A percentile compares a stretch with the other conserved stretches of the same genome.
Evolutionary conservation across 441 rosid species (phyloP).

Genomic region (Viola pubescens): DNA sequence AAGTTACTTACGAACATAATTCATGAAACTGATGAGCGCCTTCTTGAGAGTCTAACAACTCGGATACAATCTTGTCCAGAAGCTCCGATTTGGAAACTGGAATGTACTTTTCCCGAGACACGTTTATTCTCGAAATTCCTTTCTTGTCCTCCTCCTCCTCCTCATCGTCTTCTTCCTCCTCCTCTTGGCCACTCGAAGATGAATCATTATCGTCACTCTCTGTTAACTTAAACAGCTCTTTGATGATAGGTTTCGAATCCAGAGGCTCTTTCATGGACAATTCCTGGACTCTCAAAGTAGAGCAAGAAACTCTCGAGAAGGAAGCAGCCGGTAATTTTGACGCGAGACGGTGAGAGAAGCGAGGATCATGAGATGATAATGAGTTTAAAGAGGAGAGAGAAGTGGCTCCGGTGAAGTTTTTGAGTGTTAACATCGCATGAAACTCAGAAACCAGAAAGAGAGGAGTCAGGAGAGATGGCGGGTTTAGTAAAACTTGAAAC

Average conservation of each 20-base stretch:
- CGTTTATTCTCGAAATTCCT: slow-evolving; percentile 57
- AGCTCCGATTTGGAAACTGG: slow-evolving; percentile 71
- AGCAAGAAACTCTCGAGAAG: slow-evolving; percentile 1
- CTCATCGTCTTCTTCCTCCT: slow-evolving; percentile 20
- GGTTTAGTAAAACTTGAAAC: too few relatives aligned
- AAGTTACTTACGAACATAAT: slow-evolving; percentile 59
- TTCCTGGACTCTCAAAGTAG: slow-evolving; percentile 25
- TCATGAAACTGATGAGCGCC: slow-evolving; percentile 54
- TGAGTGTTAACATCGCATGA: too few relatives aligned
- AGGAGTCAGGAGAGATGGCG: neutral
- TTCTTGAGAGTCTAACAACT: slow-evolving; percentile 42
- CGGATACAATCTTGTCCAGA: slow-evolving; percentile 44
- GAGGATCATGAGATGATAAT: too few relatives aligned
- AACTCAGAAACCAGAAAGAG: slow-evolving; percentile 9
- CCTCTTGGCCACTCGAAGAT: slow-evolving; percentile 13
- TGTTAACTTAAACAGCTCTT: slow-evolving; percentile 8
- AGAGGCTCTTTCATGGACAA: slow-evolving; percentile 24
- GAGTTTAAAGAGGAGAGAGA: too few relatives aligned
- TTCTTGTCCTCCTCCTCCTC: slow-evolving; percentile 34
- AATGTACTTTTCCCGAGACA: slow-evolving; percentile 71
- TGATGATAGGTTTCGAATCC: slow-evolving; percentile 14
- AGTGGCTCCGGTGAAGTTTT: too few relatives aligned
- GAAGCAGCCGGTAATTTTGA: too few relatives aligned
- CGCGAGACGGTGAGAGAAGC: too few relatives aligned
- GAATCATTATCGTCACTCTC: slow-evolving; percentile 11